Evolutionary conservation across 306 rosid genomes (phyloP), one percentile per base, ranked within the genome.

Genomic region (Ceratonia siliqua): DNA sequence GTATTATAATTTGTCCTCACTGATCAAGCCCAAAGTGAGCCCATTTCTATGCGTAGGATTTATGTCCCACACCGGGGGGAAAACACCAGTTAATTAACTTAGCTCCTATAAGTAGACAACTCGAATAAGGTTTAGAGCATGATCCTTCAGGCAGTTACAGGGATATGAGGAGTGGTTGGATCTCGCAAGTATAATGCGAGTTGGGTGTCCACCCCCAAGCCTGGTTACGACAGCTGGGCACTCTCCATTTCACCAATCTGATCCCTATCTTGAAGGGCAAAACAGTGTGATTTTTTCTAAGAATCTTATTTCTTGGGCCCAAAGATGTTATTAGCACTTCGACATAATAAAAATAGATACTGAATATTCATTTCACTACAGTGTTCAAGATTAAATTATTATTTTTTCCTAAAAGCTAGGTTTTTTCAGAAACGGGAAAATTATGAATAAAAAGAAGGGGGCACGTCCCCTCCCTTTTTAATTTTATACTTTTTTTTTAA

Each of bases 111-210:
- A 87, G 6, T 12, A 0, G 0, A 22, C 0, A 2, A 20, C 14
- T 9, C 0, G 0, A 13, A 0, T 0, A 0, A 0, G 0, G 0
- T 0, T 0, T 0, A 6, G 0, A 0, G 0, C 20, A 86, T 89
- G 97, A 91, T 93, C 93, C 98, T 89, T 93, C 97, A 87, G 93
- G 96, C 93, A 87, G 96, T 43, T 2, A 83, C 41, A 6, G 98
- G 89, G 97, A 91, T 32, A 13, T 89, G 97, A 90, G 63, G 90
- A 90, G 97, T 79, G 97, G 98, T 83, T 1, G 20, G 4, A 2
- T 38, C 79, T 83, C 76, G 90, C 87, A 0, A 0, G 0, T 0
- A 14, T 0, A 0, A 28, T 86, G 90, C 76, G 88, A 82, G 95
- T 32, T 42, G 95, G 82, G 93, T 86, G 96, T 74, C 86, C 54